These are phyloP conservation scores for Colletotrichum simmondsii DNA, from an alignment of 2,329 filamentous ascomycete species.

Conservation along the genomic window DNA sequence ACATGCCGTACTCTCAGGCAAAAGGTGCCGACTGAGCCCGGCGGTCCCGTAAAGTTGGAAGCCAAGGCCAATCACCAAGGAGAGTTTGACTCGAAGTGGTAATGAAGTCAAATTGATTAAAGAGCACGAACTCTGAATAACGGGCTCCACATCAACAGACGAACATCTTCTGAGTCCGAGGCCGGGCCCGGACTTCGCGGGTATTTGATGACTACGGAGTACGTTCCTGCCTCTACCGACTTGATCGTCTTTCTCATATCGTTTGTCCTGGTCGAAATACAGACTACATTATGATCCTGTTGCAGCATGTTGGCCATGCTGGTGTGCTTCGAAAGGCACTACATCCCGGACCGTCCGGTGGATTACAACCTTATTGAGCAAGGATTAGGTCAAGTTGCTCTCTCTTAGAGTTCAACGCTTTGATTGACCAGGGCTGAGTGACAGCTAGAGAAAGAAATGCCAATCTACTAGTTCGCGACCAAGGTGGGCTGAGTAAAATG, in stretches of 20 bases:
- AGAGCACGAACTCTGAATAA: neutral
- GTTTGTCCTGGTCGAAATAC: neutral
- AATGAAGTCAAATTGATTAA: slow-evolving; percentile 32
- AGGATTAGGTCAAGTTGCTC: neutral
- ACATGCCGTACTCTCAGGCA: slow-evolving; percentile 2
- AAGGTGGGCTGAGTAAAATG: neutral
- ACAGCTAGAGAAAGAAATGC: slow-evolving; percentile 42
- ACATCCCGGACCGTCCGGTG: neutral
- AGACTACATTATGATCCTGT: neutral
- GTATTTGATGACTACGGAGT: no score
- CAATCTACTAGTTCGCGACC: slow-evolving; percentile 39
- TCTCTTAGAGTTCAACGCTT: slow-evolving; percentile 8
- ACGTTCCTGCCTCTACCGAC: neutral
- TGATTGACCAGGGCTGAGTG: neutral
- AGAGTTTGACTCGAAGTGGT: slow-evolving; percentile 7
- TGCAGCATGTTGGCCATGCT: neutral
- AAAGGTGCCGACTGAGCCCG: neutral
- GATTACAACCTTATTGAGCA: neutral
- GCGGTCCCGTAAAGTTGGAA: neutral
- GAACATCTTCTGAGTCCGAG: no score
- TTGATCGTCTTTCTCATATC: neutral
- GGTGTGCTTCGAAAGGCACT: neutral
- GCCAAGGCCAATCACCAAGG: neutral
- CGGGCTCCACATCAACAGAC: neutral
- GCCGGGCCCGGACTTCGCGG: neutral